A percentile compares a stretch with the other conserved stretches of the same genome.
These are phyloP conservation scores for Gypsophila paniculata DNA, from an alignment of 179 eudicot species.

Conservation along the genomic window DNA sequence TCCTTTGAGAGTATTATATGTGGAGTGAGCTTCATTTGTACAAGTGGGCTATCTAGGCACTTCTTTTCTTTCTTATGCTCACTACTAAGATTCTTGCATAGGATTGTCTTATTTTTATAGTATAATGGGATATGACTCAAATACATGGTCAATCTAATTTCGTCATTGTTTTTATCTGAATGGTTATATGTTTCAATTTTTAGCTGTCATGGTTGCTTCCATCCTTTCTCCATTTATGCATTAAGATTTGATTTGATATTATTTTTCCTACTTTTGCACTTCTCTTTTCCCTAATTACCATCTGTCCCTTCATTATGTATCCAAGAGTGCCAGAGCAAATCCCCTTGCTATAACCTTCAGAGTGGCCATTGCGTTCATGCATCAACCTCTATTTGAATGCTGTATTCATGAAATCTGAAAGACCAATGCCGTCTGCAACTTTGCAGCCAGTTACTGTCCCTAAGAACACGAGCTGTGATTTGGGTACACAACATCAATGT, in stretches of 20 bases:
- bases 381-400: conserved; percentile 50
- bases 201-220: not conserved
- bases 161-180: not conserved
- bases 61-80: no score
- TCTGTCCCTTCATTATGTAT: not conserved
- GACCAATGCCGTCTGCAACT: conserved; percentile 50
- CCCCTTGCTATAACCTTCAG: conserved; percentile 60
- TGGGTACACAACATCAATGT: conserved; percentile 33
- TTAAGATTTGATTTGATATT: no score
- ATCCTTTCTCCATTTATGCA: no score
- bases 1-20: no score
- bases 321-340: conserved; percentile 41
- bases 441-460: conserved; percentile 42
- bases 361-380: conserved; percentile 69
- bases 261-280: no score
- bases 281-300: not conserved
- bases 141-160: no score
- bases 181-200: not conserved
- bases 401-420: conserved; percentile 37
- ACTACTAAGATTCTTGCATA: no score
- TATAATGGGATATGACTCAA: no score
- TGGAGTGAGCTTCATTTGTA: no score
- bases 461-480: conserved; percentile 35
- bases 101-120: no score
- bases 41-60: no score